Base-by-base conservation (phyloP, 306 rosid species). In the Amphicarpaea edgeworthii region DNA sequence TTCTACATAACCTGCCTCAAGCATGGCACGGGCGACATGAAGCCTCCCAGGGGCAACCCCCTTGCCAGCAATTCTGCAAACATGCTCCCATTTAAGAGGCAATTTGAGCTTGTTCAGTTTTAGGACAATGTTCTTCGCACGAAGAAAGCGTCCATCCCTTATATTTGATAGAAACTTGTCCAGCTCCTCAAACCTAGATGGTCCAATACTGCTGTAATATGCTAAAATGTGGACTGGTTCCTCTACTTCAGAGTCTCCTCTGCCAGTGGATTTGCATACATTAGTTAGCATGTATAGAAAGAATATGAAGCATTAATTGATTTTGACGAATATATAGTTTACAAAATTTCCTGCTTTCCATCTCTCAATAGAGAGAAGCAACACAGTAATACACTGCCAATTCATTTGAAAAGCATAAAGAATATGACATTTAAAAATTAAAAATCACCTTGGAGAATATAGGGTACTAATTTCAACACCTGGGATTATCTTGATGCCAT, bases 31-130 rank as follows among this genome's bases (percentile, higher is more conserved):
- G 64, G 97, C 98, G 26, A 94, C 93, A 79, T 94, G 98, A 58
- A 94, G 78, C 84, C 98, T 87, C 77, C 98, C 97, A 3, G 98
- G 98, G 82, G 98, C 98, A 51, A 92, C 97, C 45, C 98, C 98
- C 34, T 81, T 90, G 83, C 96, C 98, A 51, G 98, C 97, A 70
- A 94, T 86, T 81, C 85, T 89, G 70, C 92, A 83, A 61, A 94
- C 97, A 65, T 94, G 97, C 82, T 94, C 98, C 98, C 98, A 92
- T 58, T 88, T 90, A 55, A 95, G 85, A 73, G 98, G 95, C 77
- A 92, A 50, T 83, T 92, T 89, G 64, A 95, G 96, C 82, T 86
- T 87, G 90, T 95, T 92, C 78, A 95, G 84, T 82, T 95, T 95
- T 53, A 82, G 78, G 60, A 94, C 81, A 83, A 94, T 94, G 79